Conservation (phyloP, 371 early-diverging fungal genomes). For the Amoeboaphelidium protococcarum region DNA sequence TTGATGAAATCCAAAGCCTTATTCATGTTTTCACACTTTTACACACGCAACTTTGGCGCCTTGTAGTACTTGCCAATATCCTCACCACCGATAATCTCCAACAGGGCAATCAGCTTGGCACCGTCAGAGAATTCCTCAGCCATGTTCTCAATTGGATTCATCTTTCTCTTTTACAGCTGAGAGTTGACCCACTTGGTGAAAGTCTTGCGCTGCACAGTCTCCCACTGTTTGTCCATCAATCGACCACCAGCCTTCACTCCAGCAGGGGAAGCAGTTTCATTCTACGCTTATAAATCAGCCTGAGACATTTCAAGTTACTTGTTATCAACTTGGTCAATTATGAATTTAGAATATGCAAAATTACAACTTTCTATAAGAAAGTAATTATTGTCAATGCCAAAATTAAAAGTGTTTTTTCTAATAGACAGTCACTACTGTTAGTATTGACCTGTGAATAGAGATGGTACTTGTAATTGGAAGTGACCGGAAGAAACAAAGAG, state of each 20-base stretch:
- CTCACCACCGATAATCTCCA: conserved; percentile 56
- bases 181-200: conserved; percentile 65
- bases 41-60: conserved; percentile 65
- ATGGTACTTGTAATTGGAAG: too few relatives aligned
- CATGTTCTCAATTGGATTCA: conserved; percentile 31
- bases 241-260: conserved; percentile 16
- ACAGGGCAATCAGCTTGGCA: conserved; percentile 37
- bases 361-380: too few relatives aligned
- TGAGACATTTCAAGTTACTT: too few relatives aligned
- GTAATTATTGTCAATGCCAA: too few relatives aligned
- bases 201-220: conserved; percentile 16
- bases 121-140: conserved; percentile 4
- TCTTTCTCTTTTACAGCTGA: conserved; percentile 33
- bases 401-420: too few relatives aligned
- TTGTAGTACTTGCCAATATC: conserved; percentile 48
- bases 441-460: too few relatives aligned
- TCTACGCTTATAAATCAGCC: too few relatives aligned
- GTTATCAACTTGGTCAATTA: too few relatives aligned
- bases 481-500: too few relatives aligned
- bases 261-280: too few relatives aligned
- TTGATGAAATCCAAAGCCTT: conserved; percentile 75
- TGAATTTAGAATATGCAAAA: too few relatives aligned
- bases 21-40: conserved; percentile 88
- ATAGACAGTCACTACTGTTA: too few relatives aligned
- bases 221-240: conserved; percentile 6